Evolutionary conservation across 2,329 filamentous ascomycete species (phyloP), one percentile per base, ranked within the genome.

Genomic region (Calonectria pseudoturangicola): DNA sequence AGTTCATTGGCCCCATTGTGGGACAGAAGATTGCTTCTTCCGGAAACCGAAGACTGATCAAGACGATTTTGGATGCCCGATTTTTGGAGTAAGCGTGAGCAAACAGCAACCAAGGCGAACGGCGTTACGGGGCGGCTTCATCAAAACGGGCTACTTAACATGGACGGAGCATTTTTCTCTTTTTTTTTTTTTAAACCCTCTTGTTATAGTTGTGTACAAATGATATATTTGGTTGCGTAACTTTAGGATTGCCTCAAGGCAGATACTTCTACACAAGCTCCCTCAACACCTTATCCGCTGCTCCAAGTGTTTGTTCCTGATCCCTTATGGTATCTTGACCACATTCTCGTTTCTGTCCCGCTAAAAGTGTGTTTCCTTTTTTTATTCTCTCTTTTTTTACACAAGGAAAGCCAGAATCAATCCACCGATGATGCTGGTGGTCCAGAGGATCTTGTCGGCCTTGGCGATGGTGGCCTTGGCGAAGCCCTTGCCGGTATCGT

Each of bases 1-100:
- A 89, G 2, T 91, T 91, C 66, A 79, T 92, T 8, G 90, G 90
- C 0, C 86, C 89, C 7, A 88, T 88, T 50, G 83, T 92, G 3
- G 89, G 88, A n/a, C 83, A 84, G 47, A 86, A 86, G 54, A 84
- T 92, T 74, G 83, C 85, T 0, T 80, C 82, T 30, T 79, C 89
- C 10, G 86, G 84, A 4, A 88, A 89, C 73, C 84, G 86, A 48
- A 81, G 83, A 45, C 80, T 92, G 54, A 88, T 89, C 70, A 84
- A 84, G 76, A 86, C 86, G 3, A 85, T 92, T 15, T 81, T 92
- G 63, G 89, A 91, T 74, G 89, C 90, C n/a, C 85, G 87, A 62
- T 85, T 87, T 74, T 85, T 91, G 77, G 88, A 88, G 67, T 90
- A 80, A 67, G 72, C 27, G 62, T 6, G 58, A 28, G 30, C 48